Evolutionary conservation across 805 yeast species (phyloP).

Genomic region (Jamesozyma lodderae): DNA sequence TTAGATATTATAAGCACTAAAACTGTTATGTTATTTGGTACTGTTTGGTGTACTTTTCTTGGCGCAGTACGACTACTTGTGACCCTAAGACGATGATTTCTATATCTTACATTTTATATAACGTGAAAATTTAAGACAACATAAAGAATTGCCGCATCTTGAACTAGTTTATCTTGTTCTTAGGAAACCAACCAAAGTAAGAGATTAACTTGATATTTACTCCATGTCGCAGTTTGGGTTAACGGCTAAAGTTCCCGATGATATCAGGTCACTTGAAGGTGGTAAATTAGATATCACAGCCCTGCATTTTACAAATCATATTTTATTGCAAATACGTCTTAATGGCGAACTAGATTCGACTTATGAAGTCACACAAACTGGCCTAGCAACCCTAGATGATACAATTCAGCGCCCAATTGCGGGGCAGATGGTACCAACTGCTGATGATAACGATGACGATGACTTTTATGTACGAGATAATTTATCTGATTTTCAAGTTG

Average conservation of each 20-base stretch:
- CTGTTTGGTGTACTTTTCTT: too few relatives aligned
- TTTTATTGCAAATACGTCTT: conserved; percentile 22
- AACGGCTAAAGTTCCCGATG: background rate
- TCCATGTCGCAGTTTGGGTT: conserved; percentile 1
- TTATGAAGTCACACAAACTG: conserved; percentile 32
- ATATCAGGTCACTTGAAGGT: background rate
- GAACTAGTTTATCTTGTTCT: background rate
- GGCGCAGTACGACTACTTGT: too few relatives aligned
- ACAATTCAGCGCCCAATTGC: conserved; percentile 12
- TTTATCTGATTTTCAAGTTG: conserved; percentile 36
- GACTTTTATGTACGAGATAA: conserved; percentile 20
- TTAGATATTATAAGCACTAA: too few relatives aligned
- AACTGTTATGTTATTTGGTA: too few relatives aligned
- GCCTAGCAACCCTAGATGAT: conserved; percentile 14
- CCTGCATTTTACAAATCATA: conserved; percentile 20
- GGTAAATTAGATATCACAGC: conserved; percentile 9
- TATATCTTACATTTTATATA: too few relatives aligned
- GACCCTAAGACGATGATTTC: too few relatives aligned
- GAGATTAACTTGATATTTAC: background rate
- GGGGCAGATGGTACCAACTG: conserved; percentile 5
- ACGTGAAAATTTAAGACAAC: too few relatives aligned
- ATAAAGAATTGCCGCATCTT: too few relatives aligned
- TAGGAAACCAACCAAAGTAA: background rate
- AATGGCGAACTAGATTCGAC: conserved; percentile 39
- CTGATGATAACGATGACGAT: conserved; percentile 13